Evolutionary conservation across 2,329 filamentous ascomycete species (phyloP).

Genomic region (Fusarium sp.): DNA sequence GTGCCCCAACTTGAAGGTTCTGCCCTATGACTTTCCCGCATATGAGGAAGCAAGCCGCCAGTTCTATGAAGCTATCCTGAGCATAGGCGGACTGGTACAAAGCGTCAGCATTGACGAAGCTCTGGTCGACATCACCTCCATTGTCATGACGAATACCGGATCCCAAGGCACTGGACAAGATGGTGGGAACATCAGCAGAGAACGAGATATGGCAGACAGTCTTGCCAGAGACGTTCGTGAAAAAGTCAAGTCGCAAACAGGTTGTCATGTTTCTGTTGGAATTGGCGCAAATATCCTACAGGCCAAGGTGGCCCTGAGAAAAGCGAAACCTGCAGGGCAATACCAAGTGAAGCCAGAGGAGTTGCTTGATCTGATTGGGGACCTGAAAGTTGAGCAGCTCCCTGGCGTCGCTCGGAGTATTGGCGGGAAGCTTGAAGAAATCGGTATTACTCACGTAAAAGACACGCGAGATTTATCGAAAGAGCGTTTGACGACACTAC

Average conservation of each 20-base stretch:
- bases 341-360: slow-evolving; percentile 88
- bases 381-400: slow-evolving; percentile 82
- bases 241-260: slow-evolving; percentile 79
- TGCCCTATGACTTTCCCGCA: slow-evolving; percentile 95
- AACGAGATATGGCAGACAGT: slow-evolving; percentile 82
- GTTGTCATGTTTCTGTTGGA: slow-evolving; percentile 90
- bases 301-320: slow-evolving; percentile 90
- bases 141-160: slow-evolving; percentile 74
- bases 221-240: slow-evolving; percentile 75
- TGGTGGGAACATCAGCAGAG: slow-evolving; percentile 78
- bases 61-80: slow-evolving; percentile 89
- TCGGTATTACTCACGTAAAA: slow-evolving; percentile 84
- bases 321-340: slow-evolving; percentile 94
- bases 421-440: slow-evolving; percentile 86
- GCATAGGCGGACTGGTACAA: slow-evolving; percentile 85
- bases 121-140: slow-evolving; percentile 81
- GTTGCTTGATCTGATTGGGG: slow-evolving; percentile 80
- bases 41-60: slow-evolving; percentile 91
- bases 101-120: slow-evolving; percentile 98
- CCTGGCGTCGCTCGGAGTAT: slow-evolving; percentile 95
- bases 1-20: slow-evolving; percentile 85
- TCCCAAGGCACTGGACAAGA: slow-evolving; percentile 73
- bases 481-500: slow-evolving; percentile 76
- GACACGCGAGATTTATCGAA: slow-evolving; percentile 83
- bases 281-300: slow-evolving; percentile 92